Evolutionary conservation across 805 yeast genomes (phyloP), one percentile per base, ranked within the genome.

Genomic region (Wickerhamiella cacticola): DNA sequence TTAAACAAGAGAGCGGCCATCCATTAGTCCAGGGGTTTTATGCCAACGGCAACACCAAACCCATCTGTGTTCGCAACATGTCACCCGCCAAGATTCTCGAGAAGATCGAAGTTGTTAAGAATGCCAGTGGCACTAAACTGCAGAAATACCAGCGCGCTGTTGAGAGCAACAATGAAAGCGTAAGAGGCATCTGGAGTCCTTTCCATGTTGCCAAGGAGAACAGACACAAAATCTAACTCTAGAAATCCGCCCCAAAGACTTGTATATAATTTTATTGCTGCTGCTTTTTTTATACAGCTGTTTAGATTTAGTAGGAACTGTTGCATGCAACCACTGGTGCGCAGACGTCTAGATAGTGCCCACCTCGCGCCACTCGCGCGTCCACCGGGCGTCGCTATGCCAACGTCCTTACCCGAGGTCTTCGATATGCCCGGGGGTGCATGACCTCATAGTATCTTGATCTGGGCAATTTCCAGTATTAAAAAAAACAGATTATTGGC

Each of bases 111-210:
- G 70, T 82, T 41, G 66, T 82, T 57, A 68, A 75, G 52, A 82
- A 80, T 61, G 69, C 87, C 23, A 74, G 82, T 42, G 96, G 96
- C 45, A 72, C 68, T 26, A 68, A 68, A 49, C 61, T 80, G 46
- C 64, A 68, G 55, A 79, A 78, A 58, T 72, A 74, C 58, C 82
- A 82, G 63, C 79, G 83, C 60, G 81, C 85, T 50, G 97, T 92
- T 29, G 75, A 78, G 64, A 80, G 94, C 36, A 66, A 74, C 52
- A 92, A 89, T 62, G 75, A 74, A 48, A 79, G 94, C 49, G 87
- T 89, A 15, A 82, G 98, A 72, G 98, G 98, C 59, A 73, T 92
- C 43, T 92, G 98, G 98, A 87, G 96, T 41, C 98, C 98, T 50
- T 72, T 89, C 70, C 96, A 88, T 61, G 80, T 75, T 45, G 76